phyloP scores from a whole-genome alignment of 1,284 basidiomycete genomes.

The Irpex rosettiformis region DNA sequence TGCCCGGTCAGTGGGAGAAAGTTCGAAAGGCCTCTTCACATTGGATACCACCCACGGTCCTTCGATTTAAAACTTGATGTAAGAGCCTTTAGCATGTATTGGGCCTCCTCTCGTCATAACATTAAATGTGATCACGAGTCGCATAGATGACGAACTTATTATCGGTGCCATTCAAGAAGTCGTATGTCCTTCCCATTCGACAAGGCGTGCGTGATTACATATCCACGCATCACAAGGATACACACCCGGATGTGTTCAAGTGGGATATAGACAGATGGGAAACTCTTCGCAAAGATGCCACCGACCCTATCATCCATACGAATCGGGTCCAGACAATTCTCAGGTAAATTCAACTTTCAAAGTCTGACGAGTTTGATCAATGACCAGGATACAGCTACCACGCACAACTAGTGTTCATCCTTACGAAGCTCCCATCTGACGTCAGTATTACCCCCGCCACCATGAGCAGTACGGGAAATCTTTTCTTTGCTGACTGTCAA shows the following conservation, averaged over 20 bases:
- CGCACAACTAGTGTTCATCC: constrained; percentile 79
- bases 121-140: not conserved
- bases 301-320: constrained; percentile 55
- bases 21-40: too few species aligned
- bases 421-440: constrained; percentile 69
- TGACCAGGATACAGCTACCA: constrained; percentile 62
- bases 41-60: too few species aligned
- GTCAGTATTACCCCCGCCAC: constrained; percentile 34
- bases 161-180: constrained; percentile 74
- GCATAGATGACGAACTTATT: constrained; percentile 74
- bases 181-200: constrained; percentile 57
- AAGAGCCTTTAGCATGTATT: too few species aligned
- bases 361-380: constrained; percentile 19
- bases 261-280: constrained; percentile 77
- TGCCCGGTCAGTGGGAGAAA: too few species aligned
- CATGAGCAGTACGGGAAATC: too few species aligned
- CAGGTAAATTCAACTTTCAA: constrained; percentile 37
- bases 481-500: constrained; percentile 6
- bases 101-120: too few species aligned
- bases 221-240: constrained; percentile 58
- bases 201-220: constrained; percentile 69
- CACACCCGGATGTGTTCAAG: constrained; percentile 89
- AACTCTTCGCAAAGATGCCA: constrained; percentile 60
- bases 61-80: too few species aligned
- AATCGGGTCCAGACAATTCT: constrained; percentile 46